A percentile compares a stretch with the other conserved stretches of the same genome.
Evolutionary conservation across 1,139 yeast genomes (phyloP).

Genomic region (Saccharomyces hybrid): DNA sequence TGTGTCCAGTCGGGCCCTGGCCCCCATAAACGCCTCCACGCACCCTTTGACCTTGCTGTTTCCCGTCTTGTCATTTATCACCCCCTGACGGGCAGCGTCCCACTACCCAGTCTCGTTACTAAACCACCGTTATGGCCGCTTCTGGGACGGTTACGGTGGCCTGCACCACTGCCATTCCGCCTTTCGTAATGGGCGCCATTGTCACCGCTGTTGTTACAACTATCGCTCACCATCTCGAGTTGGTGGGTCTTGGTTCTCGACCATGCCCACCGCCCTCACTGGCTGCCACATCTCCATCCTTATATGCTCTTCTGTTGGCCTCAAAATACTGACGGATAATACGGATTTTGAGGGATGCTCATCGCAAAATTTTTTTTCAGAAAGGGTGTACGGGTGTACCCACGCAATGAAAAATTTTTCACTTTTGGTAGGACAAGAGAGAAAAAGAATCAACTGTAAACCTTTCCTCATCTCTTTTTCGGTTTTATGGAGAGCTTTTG

Average conservation of each 20-base stretch:
- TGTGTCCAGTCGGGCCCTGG: not conserved
- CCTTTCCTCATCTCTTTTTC: not conserved
- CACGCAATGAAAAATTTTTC: not conserved
- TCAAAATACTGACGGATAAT: not conserved
- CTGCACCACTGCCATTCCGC: not conserved
- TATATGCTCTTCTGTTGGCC: not conserved
- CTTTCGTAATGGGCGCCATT: not conserved
- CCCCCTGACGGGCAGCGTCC: not conserved
- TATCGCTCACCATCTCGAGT: not conserved
- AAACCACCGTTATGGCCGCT: not conserved
- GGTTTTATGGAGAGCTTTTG: not conserved
- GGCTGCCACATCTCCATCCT: not conserved
- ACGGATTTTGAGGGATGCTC: slow-evolving; percentile 1
- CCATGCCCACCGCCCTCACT: not conserved
- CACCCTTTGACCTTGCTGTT: not conserved
- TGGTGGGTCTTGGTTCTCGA: not conserved
- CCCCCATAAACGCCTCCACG: not conserved
- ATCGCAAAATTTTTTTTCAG: not conserved
- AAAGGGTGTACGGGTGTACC: not conserved
- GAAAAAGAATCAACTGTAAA: not conserved
- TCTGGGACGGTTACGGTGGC: not conserved
- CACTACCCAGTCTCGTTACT: not conserved
- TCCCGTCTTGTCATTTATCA: not conserved
- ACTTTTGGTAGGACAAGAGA: not conserved
- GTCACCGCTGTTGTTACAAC: not conserved